phyloP scores from a whole-genome alignment of 106 monocot genomes.

The Dendrobium chrysotoxum region DNA sequence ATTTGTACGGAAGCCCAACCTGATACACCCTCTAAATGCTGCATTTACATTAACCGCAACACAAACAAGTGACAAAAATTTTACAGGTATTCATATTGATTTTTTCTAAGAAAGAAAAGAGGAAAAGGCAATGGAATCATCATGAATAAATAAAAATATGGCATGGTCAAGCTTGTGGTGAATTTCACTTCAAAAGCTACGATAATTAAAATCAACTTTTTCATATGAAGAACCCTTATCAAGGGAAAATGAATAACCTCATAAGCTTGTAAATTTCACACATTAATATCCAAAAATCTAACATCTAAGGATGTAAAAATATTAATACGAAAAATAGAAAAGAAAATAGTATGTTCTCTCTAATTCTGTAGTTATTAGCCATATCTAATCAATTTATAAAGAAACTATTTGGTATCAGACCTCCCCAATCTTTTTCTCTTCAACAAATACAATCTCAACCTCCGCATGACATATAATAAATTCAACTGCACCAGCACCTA shows the following conservation, averaged over 20 bases:
- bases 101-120: not conserved
- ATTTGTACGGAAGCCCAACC: not conserved
- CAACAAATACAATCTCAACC: conserved; percentile 73
- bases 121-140: not conserved
- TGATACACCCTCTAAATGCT: not conserved
- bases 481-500: conserved; percentile 90
- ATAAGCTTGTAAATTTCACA: not conserved
- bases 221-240: not conserved
- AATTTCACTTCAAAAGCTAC: not conserved
- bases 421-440: conserved; percentile 80
- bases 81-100: not conserved
- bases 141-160: not conserved
- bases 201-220: not conserved
- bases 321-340: not conserved
- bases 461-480: conserved; percentile 90
- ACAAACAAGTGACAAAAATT: not conserved
- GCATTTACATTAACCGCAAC: not conserved
- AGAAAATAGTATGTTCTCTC: not conserved
- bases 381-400: not conserved
- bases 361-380: not conserved
- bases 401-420: conserved; percentile 14
- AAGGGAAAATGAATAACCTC: not conserved
- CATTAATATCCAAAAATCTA: not conserved
- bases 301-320: not conserved
- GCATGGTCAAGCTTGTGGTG: not conserved